Evolutionary conservation across 139 green algal species (phyloP).

Genomic region (Closterium sp.): DNA sequence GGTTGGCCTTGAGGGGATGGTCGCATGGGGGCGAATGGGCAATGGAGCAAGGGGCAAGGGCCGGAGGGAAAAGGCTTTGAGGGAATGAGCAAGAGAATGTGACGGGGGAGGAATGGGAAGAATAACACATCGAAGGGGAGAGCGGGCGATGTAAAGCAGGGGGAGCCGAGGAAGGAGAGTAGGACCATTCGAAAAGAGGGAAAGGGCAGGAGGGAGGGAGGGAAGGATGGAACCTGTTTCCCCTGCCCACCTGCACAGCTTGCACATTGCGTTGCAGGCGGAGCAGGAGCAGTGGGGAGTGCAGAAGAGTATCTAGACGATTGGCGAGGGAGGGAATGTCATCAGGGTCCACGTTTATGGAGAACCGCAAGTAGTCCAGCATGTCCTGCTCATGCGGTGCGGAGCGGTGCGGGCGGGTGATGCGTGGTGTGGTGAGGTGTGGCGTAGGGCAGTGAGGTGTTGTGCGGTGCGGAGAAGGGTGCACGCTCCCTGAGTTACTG

Average conservation of each 20-base stretch:
- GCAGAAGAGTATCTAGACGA: background rate
- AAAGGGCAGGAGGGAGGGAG: too few species aligned
- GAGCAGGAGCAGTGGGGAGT: background rate
- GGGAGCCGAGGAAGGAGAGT: too few species aligned
- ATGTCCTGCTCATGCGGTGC: background rate
- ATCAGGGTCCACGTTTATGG: background rate
- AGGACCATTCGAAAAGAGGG: too few species aligned
- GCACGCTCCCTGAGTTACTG: background rate
- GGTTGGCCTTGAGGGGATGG: too few species aligned
- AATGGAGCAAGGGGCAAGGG: too few species aligned
- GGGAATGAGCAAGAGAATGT: too few species aligned
- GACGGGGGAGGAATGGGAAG: too few species aligned
- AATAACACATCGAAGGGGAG: too few species aligned
- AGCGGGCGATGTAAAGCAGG: too few species aligned
- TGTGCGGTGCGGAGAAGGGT: background rate
- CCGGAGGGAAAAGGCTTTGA: too few species aligned
- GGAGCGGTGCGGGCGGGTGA: background rate
- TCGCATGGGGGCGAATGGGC: too few species aligned
- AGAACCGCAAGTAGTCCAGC: background rate
- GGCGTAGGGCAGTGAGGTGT: background rate
- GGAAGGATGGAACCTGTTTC: too few species aligned
- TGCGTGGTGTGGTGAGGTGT: background rate
- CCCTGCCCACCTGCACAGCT: background rate
- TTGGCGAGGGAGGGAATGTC: background rate
- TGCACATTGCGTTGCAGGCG: background rate